Evolutionary conservation across 1,139 yeast species (phyloP).

Genomic region (Protomyces arabidopsidicola): DNA sequence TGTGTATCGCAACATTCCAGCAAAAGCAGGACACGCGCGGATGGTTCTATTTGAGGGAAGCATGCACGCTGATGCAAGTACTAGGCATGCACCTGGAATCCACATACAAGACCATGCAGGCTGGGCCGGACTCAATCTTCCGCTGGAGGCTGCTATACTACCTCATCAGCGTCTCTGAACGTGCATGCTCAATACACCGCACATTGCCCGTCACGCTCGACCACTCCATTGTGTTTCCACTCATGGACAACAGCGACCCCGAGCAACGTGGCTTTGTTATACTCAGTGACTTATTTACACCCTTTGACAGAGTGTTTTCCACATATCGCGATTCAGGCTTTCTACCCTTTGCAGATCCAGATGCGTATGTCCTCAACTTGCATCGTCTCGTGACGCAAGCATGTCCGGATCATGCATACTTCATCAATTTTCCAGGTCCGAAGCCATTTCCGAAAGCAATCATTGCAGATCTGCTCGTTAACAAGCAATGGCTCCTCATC

Average conservation of each 20-base stretch:
- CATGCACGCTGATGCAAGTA: neutral
- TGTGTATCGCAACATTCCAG: constrained; percentile 2
- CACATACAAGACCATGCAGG: neutral
- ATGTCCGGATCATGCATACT: neutral
- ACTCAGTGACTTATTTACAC: neutral
- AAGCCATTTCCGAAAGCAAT: neutral
- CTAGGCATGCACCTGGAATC: neutral
- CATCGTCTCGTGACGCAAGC: neutral
- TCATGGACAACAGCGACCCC: neutral
- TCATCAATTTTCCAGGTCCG: neutral
- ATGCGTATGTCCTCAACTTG: neutral
- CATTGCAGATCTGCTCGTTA: neutral
- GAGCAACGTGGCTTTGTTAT: neutral
- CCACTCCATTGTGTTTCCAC: neutral
- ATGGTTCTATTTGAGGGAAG: neutral
- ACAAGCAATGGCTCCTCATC: constrained; percentile 6
- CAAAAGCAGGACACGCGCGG: neutral
- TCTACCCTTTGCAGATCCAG: neutral
- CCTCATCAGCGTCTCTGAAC: neutral
- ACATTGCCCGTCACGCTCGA: constrained; percentile 1
- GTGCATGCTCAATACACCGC: neutral
- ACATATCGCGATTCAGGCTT: constrained; percentile 6
- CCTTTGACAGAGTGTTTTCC: neutral
- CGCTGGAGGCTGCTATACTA: neutral
- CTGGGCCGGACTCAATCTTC: neutral